Evolutionary conservation across 192 early-diverging fungal genomes (phyloP).

Genomic region (Mortierella antarctica): DNA sequence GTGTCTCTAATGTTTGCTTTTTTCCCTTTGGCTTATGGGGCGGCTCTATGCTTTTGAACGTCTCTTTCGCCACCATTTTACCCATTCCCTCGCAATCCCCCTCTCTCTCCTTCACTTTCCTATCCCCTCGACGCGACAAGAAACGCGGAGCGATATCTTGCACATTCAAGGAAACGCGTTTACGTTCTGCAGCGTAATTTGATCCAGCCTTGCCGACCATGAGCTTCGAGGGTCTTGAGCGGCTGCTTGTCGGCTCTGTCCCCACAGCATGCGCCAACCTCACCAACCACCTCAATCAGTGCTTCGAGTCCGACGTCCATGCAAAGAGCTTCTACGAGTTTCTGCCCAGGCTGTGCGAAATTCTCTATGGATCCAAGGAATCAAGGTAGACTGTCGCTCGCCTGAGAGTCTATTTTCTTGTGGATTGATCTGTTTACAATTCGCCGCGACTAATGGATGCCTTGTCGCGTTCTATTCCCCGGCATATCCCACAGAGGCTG

Average conservation of each 20-base stretch:
- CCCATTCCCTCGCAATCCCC: neutral
- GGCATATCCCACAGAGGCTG: conserved; percentile 27
- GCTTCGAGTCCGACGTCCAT: conserved; percentile 43
- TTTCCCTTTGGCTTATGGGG: too few relatives aligned
- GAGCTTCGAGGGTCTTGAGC: conserved; percentile 51
- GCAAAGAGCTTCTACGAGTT: conserved; percentile 52
- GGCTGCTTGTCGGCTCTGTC: conserved; percentile 46
- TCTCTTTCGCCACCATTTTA: neutral
- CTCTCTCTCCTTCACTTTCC: neutral
- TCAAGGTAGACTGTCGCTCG: conserved; percentile 23
- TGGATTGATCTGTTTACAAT: neutral
- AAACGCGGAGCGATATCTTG: neutral
- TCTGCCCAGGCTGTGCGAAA: conserved; percentile 44
- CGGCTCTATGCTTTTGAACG: neutral
- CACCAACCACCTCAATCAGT: conserved; percentile 37
- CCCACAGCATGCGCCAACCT: conserved; percentile 46
- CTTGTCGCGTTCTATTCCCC: neutral
- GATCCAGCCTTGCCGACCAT: neutral
- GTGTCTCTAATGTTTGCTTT: too few relatives aligned
- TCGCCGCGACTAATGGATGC: neutral
- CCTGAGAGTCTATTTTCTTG: neutral
- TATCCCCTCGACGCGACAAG: neutral
- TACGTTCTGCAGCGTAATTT: too few relatives aligned
- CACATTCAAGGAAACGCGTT: too few relatives aligned
- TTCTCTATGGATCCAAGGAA: conserved; percentile 49